phyloP scores from a whole-genome alignment of 352 stramenopile genomes.

The Phytopythium ostracodes region DNA sequence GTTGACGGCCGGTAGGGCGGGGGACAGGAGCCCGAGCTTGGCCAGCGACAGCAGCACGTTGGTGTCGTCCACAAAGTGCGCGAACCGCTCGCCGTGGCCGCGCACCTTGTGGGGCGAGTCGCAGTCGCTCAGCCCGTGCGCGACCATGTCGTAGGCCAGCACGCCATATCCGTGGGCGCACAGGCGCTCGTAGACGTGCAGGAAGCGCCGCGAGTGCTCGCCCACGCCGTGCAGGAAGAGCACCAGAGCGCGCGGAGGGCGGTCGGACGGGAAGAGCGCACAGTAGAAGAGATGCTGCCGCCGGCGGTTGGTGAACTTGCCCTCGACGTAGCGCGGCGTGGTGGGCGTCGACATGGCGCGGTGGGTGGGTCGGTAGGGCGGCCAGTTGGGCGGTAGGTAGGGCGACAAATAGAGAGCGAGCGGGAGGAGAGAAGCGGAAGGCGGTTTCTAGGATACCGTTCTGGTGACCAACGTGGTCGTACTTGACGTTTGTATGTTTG shows the following conservation, averaged over 20 bases:
- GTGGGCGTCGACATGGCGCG: background rate
- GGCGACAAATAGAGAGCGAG: background rate
- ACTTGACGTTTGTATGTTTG: background rate
- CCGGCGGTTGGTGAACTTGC: conserved; percentile 40
- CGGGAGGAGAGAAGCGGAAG: background rate
- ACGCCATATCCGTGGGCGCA: conserved; percentile 38
- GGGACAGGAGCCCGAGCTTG: conserved; percentile 26
- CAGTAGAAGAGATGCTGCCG: conserved; percentile 56
- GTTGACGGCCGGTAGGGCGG: background rate
- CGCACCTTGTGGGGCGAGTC: conserved; percentile 24
- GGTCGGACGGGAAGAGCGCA: conserved; percentile 36
- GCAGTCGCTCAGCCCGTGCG: conserved; percentile 51
- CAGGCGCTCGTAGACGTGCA: conserved; percentile 47
- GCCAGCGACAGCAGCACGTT: conserved; percentile 49
- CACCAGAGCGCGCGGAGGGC: conserved; percentile 36
- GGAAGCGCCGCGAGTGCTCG: conserved; percentile 62
- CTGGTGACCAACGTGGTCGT: background rate
- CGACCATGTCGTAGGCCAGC: conserved; percentile 60
- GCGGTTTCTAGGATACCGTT: background rate
- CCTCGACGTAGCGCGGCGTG: conserved; percentile 15
- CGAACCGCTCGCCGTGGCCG: conserved; percentile 47
- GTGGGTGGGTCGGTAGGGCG: background rate
- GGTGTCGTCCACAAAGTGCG: conserved; percentile 66
- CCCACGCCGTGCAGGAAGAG: conserved; percentile 67
- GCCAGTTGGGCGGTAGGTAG: background rate